Evolutionary conservation across 2,329 filamentous ascomycete genomes (phyloP), one percentile per base, ranked within the genome.

Genomic region (Colletotrichum tanaceti): DNA sequence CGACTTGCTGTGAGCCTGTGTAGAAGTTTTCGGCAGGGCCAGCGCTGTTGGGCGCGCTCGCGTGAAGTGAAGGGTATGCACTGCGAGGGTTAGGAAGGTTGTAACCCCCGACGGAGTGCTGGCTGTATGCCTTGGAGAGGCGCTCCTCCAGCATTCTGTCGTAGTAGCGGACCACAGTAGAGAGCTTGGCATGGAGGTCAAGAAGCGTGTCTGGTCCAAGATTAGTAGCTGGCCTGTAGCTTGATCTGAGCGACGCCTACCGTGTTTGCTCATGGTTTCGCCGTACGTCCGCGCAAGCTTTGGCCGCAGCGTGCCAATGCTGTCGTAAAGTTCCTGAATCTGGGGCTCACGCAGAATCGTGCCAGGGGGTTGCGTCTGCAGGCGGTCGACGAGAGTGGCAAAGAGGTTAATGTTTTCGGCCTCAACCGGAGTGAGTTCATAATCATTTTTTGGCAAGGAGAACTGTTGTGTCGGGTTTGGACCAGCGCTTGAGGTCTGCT

Each of bases 181-280:
- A 96, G 28, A 99, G 84, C 78, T 99, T 99, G 20, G 94, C 92
- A 77, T 99, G 96, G 0, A 99, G 84, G 78, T 99, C 96, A 28
- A 98, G 87, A 11, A 99, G 85, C 0, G 95, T 96, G 78, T 99
- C 94, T 96, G 70, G 24, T 7, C 9, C 38, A 18, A 10, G 14
- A 71, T 86, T 75, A 86, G 80, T 54, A 62, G 32, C 24, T 10
- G 18, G n/a, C 28, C 35, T 13, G 1, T 16, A 13, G 5, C 4
- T 5, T 28, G 6, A 0, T 16, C 22, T 50, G 11, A 32, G 20
- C 11, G 7, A 4, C 18, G 81, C 89, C 77, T 83, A 93, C 93
- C 94, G 79, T 98, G 96, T 80, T 99, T 99, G 87, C 96, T 98
- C 96, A 99, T 98, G 0, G 96, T 98, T 82, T 99, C 96, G 63